These are phyloP conservation scores for Colletotrichum sp. DNA, from an alignment of 2,329 filamentous ascomycete species.

Conservation along the genomic window DNA sequence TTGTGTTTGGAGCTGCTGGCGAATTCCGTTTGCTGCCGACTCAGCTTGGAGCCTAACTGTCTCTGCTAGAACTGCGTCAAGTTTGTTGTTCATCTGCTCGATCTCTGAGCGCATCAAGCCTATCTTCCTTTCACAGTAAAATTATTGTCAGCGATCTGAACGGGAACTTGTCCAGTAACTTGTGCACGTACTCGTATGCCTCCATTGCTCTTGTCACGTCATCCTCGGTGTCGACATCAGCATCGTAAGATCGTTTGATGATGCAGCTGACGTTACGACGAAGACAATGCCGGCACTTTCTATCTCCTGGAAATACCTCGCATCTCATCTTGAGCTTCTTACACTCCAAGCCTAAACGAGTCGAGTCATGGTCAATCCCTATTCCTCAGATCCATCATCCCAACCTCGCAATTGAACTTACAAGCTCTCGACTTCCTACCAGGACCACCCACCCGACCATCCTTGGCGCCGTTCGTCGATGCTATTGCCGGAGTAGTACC, in stretches of 20 bases:
- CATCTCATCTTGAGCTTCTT: slow-evolving; percentile 14
- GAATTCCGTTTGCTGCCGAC: rapidly evolving
- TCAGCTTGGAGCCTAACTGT: neutral
- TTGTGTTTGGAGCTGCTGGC: rapidly evolving
- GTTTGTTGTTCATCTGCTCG: neutral
- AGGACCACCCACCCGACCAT: neutral
- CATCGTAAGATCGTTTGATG: neutral
- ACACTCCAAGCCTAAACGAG: neutral
- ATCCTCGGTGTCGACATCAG: neutral
- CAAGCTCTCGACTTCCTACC: neutral
- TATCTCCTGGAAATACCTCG: neutral
- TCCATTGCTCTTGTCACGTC: neutral
- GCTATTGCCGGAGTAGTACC: neutral
- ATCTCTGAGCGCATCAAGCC: neutral
- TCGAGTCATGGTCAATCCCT: neutral
- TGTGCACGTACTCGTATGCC: neutral
- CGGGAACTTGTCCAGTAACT: rapidly evolving
- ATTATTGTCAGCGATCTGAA: neutral
- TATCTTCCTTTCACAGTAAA: neutral
- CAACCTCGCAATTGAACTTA: neutral
- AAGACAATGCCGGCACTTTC: neutral
- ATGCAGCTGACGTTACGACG: neutral
- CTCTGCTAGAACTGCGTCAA: neutral
- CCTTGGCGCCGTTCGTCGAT: neutral
- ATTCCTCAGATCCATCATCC: neutral